Conservation (phyloP, 192 early-diverging fungal genomes). For the Coemansia guatemalensis region DNA sequence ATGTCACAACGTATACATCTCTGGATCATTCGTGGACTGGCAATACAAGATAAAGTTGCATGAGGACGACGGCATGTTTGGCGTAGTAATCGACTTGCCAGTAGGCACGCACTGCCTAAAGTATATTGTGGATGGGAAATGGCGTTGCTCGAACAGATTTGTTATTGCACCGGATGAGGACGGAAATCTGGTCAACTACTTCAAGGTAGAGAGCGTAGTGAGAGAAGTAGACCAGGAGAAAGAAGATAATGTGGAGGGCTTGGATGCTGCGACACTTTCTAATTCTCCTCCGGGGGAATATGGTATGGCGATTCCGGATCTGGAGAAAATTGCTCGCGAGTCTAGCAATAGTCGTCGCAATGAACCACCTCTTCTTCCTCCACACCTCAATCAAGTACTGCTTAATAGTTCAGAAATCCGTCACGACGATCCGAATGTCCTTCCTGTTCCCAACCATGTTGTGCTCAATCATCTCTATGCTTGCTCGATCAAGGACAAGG, state of each 20-base stretch:
- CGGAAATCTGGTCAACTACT: constrained; percentile 94
- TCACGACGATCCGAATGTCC: constrained; percentile 74
- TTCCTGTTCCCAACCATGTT: constrained; percentile 92
- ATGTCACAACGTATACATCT: constrained; percentile 84
- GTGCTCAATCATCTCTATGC: constrained; percentile 95
- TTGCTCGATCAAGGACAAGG: constrained; percentile 91
- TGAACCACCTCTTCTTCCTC: constrained; percentile 85
- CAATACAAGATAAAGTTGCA: constrained; percentile 84
- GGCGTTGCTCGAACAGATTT: constrained; percentile 92
- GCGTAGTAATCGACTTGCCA: constrained; percentile 73
- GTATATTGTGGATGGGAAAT: constrained; percentile 98
- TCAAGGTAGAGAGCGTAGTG: constrained; percentile 77
- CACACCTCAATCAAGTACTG: constrained; percentile 90
- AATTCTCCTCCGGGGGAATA: constrained; percentile 68
- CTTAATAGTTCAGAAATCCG: constrained; percentile 72
- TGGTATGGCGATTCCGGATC: constrained; percentile 59
- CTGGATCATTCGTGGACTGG: constrained; percentile 98
- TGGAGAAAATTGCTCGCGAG: constrained; percentile 41
- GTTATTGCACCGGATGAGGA: constrained; percentile 90
- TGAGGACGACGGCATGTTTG: constrained; percentile 42
- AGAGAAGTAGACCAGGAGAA: constrained; percentile 41
- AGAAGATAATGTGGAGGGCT: constrained; percentile 51
- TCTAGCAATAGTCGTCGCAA: constrained; percentile 38
- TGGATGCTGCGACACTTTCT: constrained; percentile 51
- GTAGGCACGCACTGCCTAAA: constrained; percentile 94